Base-by-base conservation (phyloP, 2,329 filamentous ascomycete species). In the Lachnellula cervina region DNA sequence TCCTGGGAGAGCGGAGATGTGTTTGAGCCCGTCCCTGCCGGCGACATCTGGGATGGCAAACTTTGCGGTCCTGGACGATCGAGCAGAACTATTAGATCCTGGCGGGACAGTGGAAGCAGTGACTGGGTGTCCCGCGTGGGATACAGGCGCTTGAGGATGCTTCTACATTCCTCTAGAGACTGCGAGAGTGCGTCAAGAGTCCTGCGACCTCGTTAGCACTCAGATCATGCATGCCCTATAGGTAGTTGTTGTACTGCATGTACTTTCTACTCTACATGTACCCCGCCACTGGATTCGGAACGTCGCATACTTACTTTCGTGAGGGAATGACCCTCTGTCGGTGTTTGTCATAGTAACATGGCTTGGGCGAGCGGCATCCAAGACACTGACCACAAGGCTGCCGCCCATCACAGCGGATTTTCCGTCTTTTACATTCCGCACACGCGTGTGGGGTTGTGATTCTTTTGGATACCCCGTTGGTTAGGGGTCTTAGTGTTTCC, bases 371-470 rank as follows among this genome's bases (percentile, higher is more conserved):
- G 55, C 89, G 84, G 69, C 90, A 92, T 70, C 88, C 91, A 56
- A 89, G 80, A 69, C 89, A 94, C 69, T 91, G 89, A 38, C 88
- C 87, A 68, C 89, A 94, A 11, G 89, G 89, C 67, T 90, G 86
- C 62, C 86, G 82, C 53, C 89, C 89, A 73, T 92, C 88, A 68
- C 89, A 94, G 60, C 89, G 86, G 34, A 93, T 93, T 72, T 93
- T 94, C 59, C 89, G 81, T 63, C 89, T 80, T 68, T 90, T 86
- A 73, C 89, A 90, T 65, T 89, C 87, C 48, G 87, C 84, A 69
- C 87, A 90, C 38, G 87, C 87, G 66, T 87, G 79, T 25, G 78
- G 76, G 56, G 78, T 81, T 37, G 79, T 81, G 64, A 80, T 79
- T 61, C 79, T 75, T 69, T 80, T 79, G 48, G 73, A 70, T 8